phyloP scores from a whole-genome alignment of 2,329 filamentous ascomycete species.

The Talaromyces funiculosus region DNA sequence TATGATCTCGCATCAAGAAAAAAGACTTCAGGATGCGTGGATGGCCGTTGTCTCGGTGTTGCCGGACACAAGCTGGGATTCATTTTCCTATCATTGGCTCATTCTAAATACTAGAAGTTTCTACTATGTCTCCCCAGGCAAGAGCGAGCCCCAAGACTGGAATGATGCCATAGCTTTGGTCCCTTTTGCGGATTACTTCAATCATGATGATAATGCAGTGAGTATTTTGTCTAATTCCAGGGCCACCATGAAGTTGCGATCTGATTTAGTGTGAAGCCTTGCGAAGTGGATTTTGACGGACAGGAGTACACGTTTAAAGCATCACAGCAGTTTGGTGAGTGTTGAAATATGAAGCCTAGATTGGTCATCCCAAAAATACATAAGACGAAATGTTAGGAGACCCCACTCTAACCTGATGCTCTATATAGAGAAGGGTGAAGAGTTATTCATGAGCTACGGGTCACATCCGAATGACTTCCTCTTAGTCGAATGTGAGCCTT shows the following conservation, averaged over 20 bases:
- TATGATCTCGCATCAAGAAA: constrained; percentile 46
- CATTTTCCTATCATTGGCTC: constrained; percentile 54
- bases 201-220: constrained; percentile 40
- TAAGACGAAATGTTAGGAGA: not conserved
- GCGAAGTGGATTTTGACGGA: constrained; percentile 34
- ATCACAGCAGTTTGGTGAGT: constrained; percentile 23
- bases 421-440: constrained; percentile 31
- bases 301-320: constrained; percentile 31
- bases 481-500: constrained; percentile 36
- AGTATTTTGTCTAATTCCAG: constrained; percentile 12
- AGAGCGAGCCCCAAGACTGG: constrained; percentile 29
- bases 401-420: not conserved
- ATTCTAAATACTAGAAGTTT: constrained; percentile 58
- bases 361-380: not conserved
- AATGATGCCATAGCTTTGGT: constrained; percentile 44
- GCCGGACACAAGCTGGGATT: constrained; percentile 36
- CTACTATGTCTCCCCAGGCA: constrained; percentile 47
- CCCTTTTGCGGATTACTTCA: constrained; percentile 45
- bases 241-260: not conserved
- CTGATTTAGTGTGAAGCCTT: constrained; percentile 20
- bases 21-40: constrained; percentile 51
- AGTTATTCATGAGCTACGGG: constrained; percentile 42
- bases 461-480: constrained; percentile 40
- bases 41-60: constrained; percentile 37
- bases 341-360: not conserved